A percentile compares a stretch with the other conserved stretches of the same genome.
Evolutionary conservation across 2,329 filamentous ascomycete genomes (phyloP).

Genomic region (Monosporascus cannonballus): DNA sequence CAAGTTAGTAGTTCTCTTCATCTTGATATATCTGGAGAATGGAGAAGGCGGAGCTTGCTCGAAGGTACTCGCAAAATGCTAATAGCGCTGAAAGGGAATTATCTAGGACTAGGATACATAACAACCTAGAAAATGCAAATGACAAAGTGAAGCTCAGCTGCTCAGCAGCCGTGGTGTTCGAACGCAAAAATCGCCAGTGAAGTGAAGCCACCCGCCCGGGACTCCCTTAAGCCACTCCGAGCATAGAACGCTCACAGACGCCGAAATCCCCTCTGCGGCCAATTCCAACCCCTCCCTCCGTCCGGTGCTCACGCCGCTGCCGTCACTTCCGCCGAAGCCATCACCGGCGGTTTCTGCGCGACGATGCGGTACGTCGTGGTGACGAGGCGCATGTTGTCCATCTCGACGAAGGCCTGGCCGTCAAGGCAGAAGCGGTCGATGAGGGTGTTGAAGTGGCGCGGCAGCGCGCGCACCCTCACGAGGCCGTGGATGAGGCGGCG

Average conservation of each 20-base stretch:
- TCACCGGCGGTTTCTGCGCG: slow-evolving; percentile 35
- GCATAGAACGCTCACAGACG: too few relatives aligned
- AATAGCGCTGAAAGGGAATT: background rate
- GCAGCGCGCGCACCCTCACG: slow-evolving; percentile 40
- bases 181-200: too few relatives aligned
- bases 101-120: background rate
- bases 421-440: slow-evolving; percentile 48
- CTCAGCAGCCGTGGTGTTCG: too few relatives aligned
- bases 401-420: slow-evolving; percentile 48
- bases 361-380: slow-evolving; percentile 48
- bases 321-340: background rate
- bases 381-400: slow-evolving; percentile 46
- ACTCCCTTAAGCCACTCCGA: too few relatives aligned
- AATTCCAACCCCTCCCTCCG: background rate
- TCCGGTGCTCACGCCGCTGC: background rate
- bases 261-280: too few relatives aligned
- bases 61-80: background rate
- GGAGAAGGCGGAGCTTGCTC: too few relatives aligned
- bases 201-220: too few relatives aligned
- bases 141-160: background rate
- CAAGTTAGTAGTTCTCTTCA: too few relatives aligned
- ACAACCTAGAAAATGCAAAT: background rate
- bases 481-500: slow-evolving; percentile 41
- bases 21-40: too few relatives aligned
- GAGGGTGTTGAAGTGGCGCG: slow-evolving; percentile 45